Evolutionary conservation across 768 basidiomycete genomes (phyloP).

Genomic region (Psilocybe subaeruginosa): DNA sequence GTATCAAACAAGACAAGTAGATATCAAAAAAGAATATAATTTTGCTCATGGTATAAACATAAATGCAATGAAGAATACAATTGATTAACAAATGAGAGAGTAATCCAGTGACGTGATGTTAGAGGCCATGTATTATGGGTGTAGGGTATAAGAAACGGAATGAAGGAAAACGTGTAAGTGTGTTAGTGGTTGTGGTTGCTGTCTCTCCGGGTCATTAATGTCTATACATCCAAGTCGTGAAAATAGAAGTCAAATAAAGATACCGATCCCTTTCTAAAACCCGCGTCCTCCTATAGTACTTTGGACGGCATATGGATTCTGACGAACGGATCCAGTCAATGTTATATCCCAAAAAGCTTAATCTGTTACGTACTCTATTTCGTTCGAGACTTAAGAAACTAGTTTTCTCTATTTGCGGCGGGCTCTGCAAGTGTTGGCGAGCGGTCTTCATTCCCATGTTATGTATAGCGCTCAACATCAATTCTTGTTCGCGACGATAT

Average conservation of each 20-base stretch:
- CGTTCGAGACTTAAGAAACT: constrained; percentile 78
- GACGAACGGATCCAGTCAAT: background rate
- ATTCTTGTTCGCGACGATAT: constrained; percentile 77
- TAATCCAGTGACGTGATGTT: background rate
- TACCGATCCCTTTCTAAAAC: constrained; percentile 7
- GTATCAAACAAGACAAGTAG: background rate
- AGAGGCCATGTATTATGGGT: background rate
- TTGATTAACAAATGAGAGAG: background rate
- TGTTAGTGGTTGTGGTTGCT: constrained; percentile 2
- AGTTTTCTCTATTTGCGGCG: constrained; percentile 51
- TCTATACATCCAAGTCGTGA: constrained; percentile 10
- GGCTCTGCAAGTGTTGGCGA: constrained; percentile 60
- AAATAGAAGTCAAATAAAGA: background rate
- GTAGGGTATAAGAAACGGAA: constrained; percentile 5
- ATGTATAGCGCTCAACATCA: constrained; percentile 81
- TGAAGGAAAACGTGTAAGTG: background rate
- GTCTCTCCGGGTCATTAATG: constrained; percentile 3
- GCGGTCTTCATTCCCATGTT: constrained; percentile 64
- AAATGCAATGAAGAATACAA: background rate
- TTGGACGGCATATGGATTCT: constrained; percentile 30
- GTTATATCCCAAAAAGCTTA: background rate
- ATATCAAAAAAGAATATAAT: background rate
- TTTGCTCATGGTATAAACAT: background rate
- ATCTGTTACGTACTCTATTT: constrained; percentile 39
- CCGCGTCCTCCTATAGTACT: constrained; percentile 26